Evolutionary conservation across 2,329 filamentous ascomycete species (phyloP).

Genomic region (Colletotrichum acutatum): DNA sequence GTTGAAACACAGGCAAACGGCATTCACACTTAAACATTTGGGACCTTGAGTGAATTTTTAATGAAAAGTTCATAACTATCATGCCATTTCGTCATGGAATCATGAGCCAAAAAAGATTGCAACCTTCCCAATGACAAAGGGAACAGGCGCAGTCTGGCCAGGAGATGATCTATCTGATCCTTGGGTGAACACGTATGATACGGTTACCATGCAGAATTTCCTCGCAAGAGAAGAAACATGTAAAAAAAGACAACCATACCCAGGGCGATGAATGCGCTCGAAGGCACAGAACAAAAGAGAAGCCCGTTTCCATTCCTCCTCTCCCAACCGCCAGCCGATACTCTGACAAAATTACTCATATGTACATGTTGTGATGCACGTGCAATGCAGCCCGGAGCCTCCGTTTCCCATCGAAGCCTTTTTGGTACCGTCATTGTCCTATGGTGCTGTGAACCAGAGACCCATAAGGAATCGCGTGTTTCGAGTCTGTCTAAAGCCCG

Average conservation of each 20-base stretch:
- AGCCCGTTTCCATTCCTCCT: constrained; percentile 25
- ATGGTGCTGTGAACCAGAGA: constrained; percentile 12
- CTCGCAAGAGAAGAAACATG: constrained; percentile 19
- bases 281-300: constrained; percentile 9
- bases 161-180: constrained; percentile 37
- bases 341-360: constrained; percentile 35
- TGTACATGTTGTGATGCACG: constrained; percentile 26
- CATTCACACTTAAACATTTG: neutral
- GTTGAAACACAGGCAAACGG: neutral
- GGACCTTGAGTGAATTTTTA: neutral
- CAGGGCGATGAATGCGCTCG: constrained; percentile 2
- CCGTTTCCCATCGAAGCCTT: constrained; percentile 5
- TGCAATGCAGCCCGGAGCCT: constrained; percentile 3
- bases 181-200: constrained; percentile 21
- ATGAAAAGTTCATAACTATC: constrained; percentile 36
- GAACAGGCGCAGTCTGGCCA: constrained; percentile 35
- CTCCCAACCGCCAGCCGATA: constrained; percentile 23
- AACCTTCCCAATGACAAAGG: constrained; percentile 31
- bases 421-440: constrained; percentile 8
- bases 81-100: constrained; percentile 39
- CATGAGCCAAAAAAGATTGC: constrained; percentile 36
- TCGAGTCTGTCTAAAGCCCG: neutral
- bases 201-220: constrained; percentile 32
- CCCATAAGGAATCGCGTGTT: neutral
- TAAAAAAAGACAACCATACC: constrained; percentile 10